Percentiles rank a stretch among this genome's conserved stretches.
Conservation (phyloP, 495 filamentous ascomycete species). For the Sordaria brevicollis region DNA sequence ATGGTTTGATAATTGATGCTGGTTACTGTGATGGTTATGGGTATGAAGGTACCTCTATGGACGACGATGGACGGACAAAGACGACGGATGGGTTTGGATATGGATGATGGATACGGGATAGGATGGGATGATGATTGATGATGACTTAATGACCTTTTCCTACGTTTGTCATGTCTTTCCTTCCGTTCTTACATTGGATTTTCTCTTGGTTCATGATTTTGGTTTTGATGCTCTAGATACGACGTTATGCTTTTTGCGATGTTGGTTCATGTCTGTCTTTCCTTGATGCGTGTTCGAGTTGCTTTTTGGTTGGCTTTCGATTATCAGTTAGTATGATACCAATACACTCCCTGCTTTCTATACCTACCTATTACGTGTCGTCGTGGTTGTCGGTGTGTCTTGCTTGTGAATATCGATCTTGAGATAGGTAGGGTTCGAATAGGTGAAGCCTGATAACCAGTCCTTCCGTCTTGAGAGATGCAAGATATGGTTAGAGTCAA, state of each 20-base stretch:
- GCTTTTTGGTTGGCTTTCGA: no score
- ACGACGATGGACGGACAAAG: not conserved
- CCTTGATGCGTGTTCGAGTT: no score
- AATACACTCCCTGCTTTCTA: no score
- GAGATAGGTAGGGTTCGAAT: no score
- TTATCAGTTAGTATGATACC: no score
- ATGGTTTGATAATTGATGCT: not conserved
- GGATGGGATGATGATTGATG: not conserved
- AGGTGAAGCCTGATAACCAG: no score
- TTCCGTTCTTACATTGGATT: not conserved
- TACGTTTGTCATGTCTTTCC: conserved; percentile 1
- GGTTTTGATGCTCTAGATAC: conserved; percentile 5
- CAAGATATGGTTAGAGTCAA: no score
- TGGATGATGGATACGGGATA: not conserved
- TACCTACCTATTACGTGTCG: no score
- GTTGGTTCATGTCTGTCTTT: not conserved
- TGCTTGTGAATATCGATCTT: no score
- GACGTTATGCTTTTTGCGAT: conserved; percentile 1
- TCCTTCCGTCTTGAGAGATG: no score
- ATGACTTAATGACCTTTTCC: conserved; percentile 9
- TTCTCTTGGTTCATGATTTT: not conserved
- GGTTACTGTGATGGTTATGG: not conserved
- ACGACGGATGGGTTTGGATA: not conserved
- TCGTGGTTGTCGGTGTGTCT: no score
- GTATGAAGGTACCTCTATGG: not conserved